Evolutionary conservation across 495 filamentous ascomycete species (phyloP).

Genomic region (Astrocystis sublimbata): DNA sequence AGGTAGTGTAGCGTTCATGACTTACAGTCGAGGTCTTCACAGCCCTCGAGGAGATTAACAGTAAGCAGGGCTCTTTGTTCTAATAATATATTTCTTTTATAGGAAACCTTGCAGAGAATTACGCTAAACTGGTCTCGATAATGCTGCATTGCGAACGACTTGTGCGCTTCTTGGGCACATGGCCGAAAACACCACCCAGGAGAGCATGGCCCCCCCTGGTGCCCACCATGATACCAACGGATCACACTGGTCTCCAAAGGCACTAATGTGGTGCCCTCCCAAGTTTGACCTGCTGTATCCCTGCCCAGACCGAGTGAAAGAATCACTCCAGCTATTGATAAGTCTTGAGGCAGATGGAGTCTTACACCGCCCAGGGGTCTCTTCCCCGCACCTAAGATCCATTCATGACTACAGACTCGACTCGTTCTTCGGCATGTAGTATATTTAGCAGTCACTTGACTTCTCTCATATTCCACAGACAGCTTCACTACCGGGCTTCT

Average conservation of each 20-base stretch:
- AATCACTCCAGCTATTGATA: neutral
- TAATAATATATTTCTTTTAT: too few relatives aligned
- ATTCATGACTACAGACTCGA: neutral
- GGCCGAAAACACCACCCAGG: too few relatives aligned
- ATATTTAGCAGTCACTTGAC: neutral
- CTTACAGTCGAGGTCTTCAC: neutral
- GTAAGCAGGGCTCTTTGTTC: too few relatives aligned
- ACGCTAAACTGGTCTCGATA: too few relatives aligned
- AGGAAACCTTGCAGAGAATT: too few relatives aligned
- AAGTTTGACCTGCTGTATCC: neutral
- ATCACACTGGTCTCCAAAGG: neutral
- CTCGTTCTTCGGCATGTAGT: neutral
- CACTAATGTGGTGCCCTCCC: neutral
- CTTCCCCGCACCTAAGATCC: conserved; percentile 12
- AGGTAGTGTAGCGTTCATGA: neutral
- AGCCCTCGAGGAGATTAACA: too few relatives aligned
- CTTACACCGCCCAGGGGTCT: neutral
- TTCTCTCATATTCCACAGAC: neutral
- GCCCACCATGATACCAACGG: neutral
- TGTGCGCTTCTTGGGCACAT: neutral
- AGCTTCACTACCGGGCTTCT: neutral
- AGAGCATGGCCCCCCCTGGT: neutral
- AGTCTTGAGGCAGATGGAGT: neutral
- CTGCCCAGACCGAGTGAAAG: neutral
- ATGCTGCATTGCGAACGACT: neutral